Evolutionary conservation across 108 stramenopile genomes (phyloP), one percentile per base, ranked within the genome.

Genomic region (Seminavis robusta): DNA sequence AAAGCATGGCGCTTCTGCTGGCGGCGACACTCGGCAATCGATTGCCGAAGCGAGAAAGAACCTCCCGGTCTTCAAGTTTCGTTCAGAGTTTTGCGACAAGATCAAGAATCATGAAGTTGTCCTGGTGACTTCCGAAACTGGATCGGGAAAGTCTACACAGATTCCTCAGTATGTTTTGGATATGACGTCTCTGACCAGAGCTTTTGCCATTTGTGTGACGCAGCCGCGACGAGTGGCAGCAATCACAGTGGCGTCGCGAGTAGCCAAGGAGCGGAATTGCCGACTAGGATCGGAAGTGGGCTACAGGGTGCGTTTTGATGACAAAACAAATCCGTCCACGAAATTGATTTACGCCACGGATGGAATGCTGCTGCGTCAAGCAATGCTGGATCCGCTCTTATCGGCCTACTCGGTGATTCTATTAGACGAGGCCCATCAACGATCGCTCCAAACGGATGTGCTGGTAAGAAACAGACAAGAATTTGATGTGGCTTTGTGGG

Each of bases 371-470:
- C 79, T 99, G 32, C 63, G 99, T 38, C 97, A 98, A 61, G 89
- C 91, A 23, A 91, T 90, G 76, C 26, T 57, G 0, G 93, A 93
- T 74, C 86, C 92, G 2, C 59, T 92, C 31, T 67, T 99, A 23
- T 54, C 59, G 15, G 21, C 72, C 16, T 98, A 98, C 77, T 72
- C 74, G 4, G 68, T 94, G 33, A 47, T 99, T 17, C 76, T 98
- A 7, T 67, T 99, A 41, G 99, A 99, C 61, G 99, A 99, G 75
- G 90, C 95, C 0, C 98, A 98, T 71, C 97, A 98, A 67, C 80
- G 97, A 26, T 90, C 92, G 13, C 54, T 98, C 28, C 88, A 95
- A 53, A 98, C 96, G 24, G 98, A 99, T 64, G 83, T 99, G 8
- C 72, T 99, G 16, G 10, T 47, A 4, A 25, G n/a, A 38, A 1